These are phyloP conservation scores for Aspergillus fischeri DNA, from an alignment of 2,329 filamentous ascomycete species.

Conservation along the genomic window DNA sequence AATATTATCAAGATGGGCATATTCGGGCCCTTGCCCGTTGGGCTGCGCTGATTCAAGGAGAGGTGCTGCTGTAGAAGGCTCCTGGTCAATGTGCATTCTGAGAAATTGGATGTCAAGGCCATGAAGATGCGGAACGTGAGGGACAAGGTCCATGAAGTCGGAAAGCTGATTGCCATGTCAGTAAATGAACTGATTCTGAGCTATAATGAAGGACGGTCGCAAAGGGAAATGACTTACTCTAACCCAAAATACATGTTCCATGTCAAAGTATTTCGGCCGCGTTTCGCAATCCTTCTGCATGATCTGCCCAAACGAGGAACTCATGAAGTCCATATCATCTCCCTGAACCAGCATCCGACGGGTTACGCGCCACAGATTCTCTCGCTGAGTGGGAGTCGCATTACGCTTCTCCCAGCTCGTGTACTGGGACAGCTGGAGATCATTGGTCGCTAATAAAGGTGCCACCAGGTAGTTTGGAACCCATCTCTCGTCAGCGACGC, in stretches of 20 bases:
- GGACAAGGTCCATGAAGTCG: conserved; percentile 48
- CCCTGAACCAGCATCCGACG: conserved; percentile 43
- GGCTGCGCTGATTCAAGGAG: conserved; percentile 18
- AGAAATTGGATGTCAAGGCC: conserved; percentile 37
- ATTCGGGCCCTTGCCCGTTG: conserved; percentile 28
- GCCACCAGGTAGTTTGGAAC: conserved; percentile 48
- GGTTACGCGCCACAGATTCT: conserved; percentile 46
- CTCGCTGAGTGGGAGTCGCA: conserved; percentile 40
- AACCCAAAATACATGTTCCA: conserved; percentile 51
- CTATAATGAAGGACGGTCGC: neutral
- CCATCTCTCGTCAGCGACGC: conserved; percentile 43
- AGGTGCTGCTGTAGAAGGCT: conserved; percentile 23
- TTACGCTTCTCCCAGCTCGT: conserved; percentile 44
- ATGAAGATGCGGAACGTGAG: conserved; percentile 45
- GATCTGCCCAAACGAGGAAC: conserved; percentile 36
- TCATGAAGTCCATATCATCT: conserved; percentile 34
- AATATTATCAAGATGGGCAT: conserved; percentile 15
- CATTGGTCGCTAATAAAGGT: conserved; percentile 46
- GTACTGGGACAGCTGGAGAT: conserved; percentile 47
- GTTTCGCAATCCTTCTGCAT: conserved; percentile 41
- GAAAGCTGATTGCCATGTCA: conserved; percentile 36
- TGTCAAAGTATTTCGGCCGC: conserved; percentile 45
- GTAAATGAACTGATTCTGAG: neutral
- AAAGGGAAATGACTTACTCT: conserved; percentile 33
- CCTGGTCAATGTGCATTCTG: conserved; percentile 40